A percentile compares a stretch with the other conserved stretches of the same genome.
Evolutionary conservation across 345 rosid species (phyloP).

Genomic region (Balakata baccata): DNA sequence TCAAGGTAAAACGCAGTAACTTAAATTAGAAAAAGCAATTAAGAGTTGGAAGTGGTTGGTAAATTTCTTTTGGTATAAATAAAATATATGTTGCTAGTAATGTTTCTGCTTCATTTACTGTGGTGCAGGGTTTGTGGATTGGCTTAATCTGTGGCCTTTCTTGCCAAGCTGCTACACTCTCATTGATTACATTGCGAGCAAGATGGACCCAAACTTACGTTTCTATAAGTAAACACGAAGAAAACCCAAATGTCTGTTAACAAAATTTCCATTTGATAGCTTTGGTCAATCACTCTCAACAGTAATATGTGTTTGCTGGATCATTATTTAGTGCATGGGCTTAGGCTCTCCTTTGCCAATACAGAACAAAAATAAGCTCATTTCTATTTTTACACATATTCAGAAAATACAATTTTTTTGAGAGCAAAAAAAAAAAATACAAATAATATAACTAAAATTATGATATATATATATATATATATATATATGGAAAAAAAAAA

Average conservation of each 20-base stretch:
- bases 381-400: too few relatives aligned
- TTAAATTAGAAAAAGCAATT: neutral
- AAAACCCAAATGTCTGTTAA: neutral
- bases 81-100: neutral
- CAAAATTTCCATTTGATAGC: neutral
- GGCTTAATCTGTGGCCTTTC: conserved; percentile 64
- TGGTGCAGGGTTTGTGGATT: conserved; percentile 63
- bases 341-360: too few relatives aligned
- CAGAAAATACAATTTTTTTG: too few relatives aligned
- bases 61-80: too few relatives aligned
- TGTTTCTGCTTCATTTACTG: neutral
- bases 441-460: too few relatives aligned
- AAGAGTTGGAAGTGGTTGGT: too few relatives aligned
- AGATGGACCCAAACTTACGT: conserved; percentile 50
- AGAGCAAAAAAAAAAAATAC: too few relatives aligned
- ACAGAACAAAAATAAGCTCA: too few relatives aligned
- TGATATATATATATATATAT: too few relatives aligned
- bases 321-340: too few relatives aligned
- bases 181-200: conserved; percentile 38
- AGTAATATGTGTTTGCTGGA: neutral
- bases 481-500: too few relatives aligned
- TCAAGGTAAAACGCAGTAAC: conserved; percentile 35
- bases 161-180: conserved; percentile 42
- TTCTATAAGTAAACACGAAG: neutral
- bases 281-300: neutral